Conservation (phyloP, 2,329 filamentous ascomycete species). For the Pseudogymnoascus pannorum region DNA sequence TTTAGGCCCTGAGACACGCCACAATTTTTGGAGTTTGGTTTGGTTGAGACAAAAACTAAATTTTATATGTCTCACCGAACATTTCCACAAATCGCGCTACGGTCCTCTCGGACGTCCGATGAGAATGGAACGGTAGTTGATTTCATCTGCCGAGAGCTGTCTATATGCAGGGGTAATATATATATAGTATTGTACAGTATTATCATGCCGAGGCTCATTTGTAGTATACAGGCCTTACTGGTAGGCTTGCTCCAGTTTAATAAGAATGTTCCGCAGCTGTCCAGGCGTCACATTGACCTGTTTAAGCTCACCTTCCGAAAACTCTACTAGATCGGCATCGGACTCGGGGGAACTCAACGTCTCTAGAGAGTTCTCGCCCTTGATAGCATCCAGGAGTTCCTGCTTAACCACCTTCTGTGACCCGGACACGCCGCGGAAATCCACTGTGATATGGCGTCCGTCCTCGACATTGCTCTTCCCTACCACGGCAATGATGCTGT, state of each 20-base stretch:
- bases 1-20: not conserved
- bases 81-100: not conserved
- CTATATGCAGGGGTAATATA: not conserved
- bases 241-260: conserved; percentile 9
- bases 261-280: conserved; percentile 15
- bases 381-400: not conserved
- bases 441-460: conserved; percentile 44
- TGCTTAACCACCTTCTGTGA: conserved; percentile 9
- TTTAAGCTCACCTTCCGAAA: conserved; percentile 14
- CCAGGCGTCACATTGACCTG: conserved; percentile 14
- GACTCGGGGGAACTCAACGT: not conserved
- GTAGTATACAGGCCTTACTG: not conserved
- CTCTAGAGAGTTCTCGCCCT: not conserved
- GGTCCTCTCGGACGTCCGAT: not conserved
- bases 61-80: not conserved
- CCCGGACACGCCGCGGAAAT: conserved; percentile 32
- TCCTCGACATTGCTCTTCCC: conserved; percentile 58
- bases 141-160: not conserved
- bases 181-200: conserved; percentile 6
- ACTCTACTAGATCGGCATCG: not conserved
- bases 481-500: conserved; percentile 66
- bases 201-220: not conserved
- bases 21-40: not conserved
- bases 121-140: not conserved
- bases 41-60: not conserved